phyloP scores from a whole-genome alignment of 345 rosid genomes.

The rapeseed (Brassica napus) region DNA sequence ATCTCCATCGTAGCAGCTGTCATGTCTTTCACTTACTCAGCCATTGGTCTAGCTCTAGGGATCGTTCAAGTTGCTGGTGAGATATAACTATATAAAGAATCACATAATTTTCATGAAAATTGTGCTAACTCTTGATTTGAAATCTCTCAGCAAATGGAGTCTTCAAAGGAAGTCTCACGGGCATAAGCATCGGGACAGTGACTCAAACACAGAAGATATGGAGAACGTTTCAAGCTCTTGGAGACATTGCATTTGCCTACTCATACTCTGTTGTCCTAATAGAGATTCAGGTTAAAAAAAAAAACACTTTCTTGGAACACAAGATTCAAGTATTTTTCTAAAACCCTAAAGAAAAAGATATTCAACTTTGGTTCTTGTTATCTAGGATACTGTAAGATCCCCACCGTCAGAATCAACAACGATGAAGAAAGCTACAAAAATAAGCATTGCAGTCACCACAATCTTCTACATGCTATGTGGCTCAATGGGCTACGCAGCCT shows the following conservation, averaged over 20 bases:
- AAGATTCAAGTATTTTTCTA: background rate
- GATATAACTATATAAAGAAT: background rate
- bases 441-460: slow-evolving; percentile 47
- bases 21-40: slow-evolving; percentile 93
- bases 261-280: slow-evolving; percentile 71
- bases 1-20: slow-evolving; percentile 86
- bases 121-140: background rate
- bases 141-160: slow-evolving; percentile 48
- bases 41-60: slow-evolving; percentile 88
- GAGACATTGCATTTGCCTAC: slow-evolving; percentile 86
- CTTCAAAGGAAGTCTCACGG: slow-evolving; percentile 70
- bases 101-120: background rate
- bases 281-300: slow-evolving; percentile 68
- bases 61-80: slow-evolving; percentile 66
- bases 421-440: slow-evolving; percentile 46
- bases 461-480: slow-evolving; percentile 61
- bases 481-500: slow-evolving; percentile 73
- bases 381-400: slow-evolving; percentile 48
- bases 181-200: slow-evolving; percentile 65
- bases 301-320: background rate
- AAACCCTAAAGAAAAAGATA: background rate
- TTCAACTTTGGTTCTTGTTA: background rate
- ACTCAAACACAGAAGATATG: slow-evolving; percentile 71
- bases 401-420: slow-evolving; percentile 52
- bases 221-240: slow-evolving; percentile 86